Evolutionary conservation across 2,329 filamentous ascomycete genomes (phyloP), one percentile per base, ranked within the genome.

Genomic region (Pseudogymnoascus sp.): DNA sequence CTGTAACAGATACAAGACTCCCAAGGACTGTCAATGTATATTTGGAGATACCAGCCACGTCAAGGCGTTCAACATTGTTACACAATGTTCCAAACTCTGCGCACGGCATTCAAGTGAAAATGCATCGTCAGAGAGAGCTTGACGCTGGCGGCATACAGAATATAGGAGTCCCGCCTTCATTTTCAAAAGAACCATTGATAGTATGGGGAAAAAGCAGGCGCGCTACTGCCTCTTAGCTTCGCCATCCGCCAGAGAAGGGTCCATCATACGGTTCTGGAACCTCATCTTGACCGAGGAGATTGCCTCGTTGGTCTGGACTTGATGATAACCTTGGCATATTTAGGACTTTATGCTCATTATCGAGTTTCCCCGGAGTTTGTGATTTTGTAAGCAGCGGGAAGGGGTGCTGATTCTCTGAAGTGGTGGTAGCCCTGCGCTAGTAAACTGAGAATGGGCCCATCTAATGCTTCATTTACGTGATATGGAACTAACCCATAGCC

Each of bases 371-470:
- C 2, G 1, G n/a, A 5, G 26, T 18, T 11, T 4, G 26, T 6
- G 4, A 34, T 34, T 18, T 57, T 57, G 51, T 34, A 21, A 21
- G 29, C 29, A 34, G 10, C 10, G 29, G n/a, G 21, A 12, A 36
- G n/a, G 3, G 51, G n/a, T 10, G 4, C 14, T 26, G n/a, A 57
- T 34, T 34, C n/a, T 57, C 51, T 57, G 51, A 21, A 8, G 26
- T 57, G 51, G 10, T 57, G 51, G 51, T 57, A 21, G 10, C 16
- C 29, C 29, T 21, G 29, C 51, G 51, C 51, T 57, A 57, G 51
- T 57, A 57, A 57, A 57, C 51, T 57, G 51, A 57, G 51, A 57
- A 57, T 57, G 51, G 51, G 16, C 51, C 51, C 51, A 57, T 7
- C 7, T 54, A 31, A 18, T n/a, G 51, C 51, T 7, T 57, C 51